Evolutionary conservation across 2,329 filamentous ascomycete genomes (phyloP).

Genomic region (Penicillium sp.): DNA sequence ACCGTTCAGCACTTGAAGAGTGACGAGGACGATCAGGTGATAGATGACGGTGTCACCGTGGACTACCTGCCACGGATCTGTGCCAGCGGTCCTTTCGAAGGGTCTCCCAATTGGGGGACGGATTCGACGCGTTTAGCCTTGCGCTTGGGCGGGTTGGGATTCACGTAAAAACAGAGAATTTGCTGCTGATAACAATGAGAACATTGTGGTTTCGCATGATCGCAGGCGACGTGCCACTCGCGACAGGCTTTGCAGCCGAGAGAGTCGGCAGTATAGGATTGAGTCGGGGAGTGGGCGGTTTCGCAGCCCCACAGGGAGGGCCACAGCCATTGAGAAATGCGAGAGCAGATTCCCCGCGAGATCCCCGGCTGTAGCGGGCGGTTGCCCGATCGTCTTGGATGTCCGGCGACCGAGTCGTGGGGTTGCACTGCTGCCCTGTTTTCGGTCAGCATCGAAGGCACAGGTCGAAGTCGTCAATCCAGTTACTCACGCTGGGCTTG

Average conservation of each 20-base stretch:
- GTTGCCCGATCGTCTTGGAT: not conserved
- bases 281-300: conserved; percentile 5
- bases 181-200: conserved; percentile 33
- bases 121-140: conserved; percentile 10
- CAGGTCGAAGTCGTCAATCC: not conserved
- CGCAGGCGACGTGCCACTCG: conserved; percentile 27
- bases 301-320: conserved; percentile 17
- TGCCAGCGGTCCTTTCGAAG: not conserved
- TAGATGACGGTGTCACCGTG: not conserved
- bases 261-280: conserved; percentile 8
- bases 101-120: not conserved
- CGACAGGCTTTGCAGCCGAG: conserved; percentile 29
- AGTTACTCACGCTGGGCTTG: not conserved
- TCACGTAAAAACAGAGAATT: conserved; percentile 35
- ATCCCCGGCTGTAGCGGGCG: conserved; percentile 4
- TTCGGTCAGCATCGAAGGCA: not conserved
- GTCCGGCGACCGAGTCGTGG: not conserved
- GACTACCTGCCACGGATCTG: not conserved
- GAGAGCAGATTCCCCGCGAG: conserved; percentile 11
- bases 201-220: conserved; percentile 30
- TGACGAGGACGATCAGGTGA: not conserved
- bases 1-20: not conserved
- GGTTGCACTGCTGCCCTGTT: not conserved
- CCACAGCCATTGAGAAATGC: conserved; percentile 24
- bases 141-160: conserved; percentile 20